Evolutionary conservation across 2,329 filamentous ascomycete species (phyloP), one percentile per base, ranked within the genome.

Genomic region (Chaetomium strumarium): DNA sequence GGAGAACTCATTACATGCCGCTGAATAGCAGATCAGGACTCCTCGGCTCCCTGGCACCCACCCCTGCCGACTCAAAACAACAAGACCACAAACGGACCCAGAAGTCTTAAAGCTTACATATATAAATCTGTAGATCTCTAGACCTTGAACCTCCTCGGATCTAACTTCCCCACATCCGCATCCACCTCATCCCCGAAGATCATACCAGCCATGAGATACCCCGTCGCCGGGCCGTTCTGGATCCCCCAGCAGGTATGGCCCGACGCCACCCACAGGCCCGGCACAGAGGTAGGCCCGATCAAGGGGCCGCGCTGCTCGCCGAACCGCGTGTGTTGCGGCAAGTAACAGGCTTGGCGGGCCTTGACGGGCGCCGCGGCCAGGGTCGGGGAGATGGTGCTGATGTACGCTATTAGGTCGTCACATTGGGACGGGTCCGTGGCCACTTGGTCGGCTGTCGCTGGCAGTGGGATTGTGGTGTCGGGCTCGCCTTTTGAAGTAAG

Each of bases 231-330:
- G 0, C 84, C 90, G 71, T 99, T 97, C 72, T 97, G 92, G 19
- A 99, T 96, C 0, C 93, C 93, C 93, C 93, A 99, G 72, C 92
- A 97, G 1, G 90, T 96, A 73, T 99, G 93, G 0, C 93, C 93
- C 0, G 89, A 80, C 0, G 93, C 93, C 55, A 97, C 75, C 67
- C 86, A 85, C 40, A 97, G 64, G 0, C 91, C 90, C 7, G 82
- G 79, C 0, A 85, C 81, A 2, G 79, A 78, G 8, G 90, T 91
- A 49, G 77, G 73, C 0, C 93, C 93, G 20, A 97, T 79, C 46
- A 97, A 69, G 5, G 93, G 92, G 0, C 81, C 83, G 36, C 70
- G 72, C 66, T 81, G 78, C 41, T 77, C 73, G n/a, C 84, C 81
- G 48, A 75, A 75, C 2, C 76, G 72, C 61, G 78, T 74, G 55